Evolutionary conservation across 345 rosid species (phyloP), one percentile per base, ranked within the genome.

Genomic region (Brassica juncea): DNA sequence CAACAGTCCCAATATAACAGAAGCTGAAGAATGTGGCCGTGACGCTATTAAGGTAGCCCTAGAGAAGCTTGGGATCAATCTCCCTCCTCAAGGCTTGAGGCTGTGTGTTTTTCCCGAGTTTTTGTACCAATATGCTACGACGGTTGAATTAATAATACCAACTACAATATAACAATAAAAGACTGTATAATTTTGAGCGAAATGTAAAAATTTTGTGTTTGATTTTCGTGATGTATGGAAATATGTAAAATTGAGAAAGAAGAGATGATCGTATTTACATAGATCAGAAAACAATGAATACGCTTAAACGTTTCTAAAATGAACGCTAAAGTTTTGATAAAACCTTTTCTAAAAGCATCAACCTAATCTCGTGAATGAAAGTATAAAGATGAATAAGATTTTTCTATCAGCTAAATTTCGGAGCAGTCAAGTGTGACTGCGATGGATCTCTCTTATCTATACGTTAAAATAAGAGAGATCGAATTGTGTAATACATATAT

Each of bases 1-100:
- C 4, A 86, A 90, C 76, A 85, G 83, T 76, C 86, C 87, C 19
- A 86, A 81, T 62, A 74, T 87, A 3, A 68, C 75, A 34, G 86
- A 78, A 74, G 81, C 89, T 21, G 77, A 65, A 58, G 65, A 76
- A 8, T 76, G 80, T 81, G 47, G 80, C 9, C 9, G 12, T 65
- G 83, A 76, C 14, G 57, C 73, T 54, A 81, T 81, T 32, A 59
- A 71, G 16, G 63, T 28, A n/a, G 66, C 83, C 61, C 19, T 81
- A 35, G 70, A 25, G 19, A 81, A 81, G 59, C 83, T 81, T 66
- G 81, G 77, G 8, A 61, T 81, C 67, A 72, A 8, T 34, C 25
- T 23, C 25, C 25, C 74, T 59, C 37, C 71, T 15, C 19, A 75
- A 75, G 32, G 19, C 73, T 34, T 81, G 54, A 81, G 75, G 49